Evolutionary conservation across 2,329 filamentous ascomycete species (phyloP), one percentile per base, ranked within the genome.

Genomic region (Akanthomyces lecanii): DNA sequence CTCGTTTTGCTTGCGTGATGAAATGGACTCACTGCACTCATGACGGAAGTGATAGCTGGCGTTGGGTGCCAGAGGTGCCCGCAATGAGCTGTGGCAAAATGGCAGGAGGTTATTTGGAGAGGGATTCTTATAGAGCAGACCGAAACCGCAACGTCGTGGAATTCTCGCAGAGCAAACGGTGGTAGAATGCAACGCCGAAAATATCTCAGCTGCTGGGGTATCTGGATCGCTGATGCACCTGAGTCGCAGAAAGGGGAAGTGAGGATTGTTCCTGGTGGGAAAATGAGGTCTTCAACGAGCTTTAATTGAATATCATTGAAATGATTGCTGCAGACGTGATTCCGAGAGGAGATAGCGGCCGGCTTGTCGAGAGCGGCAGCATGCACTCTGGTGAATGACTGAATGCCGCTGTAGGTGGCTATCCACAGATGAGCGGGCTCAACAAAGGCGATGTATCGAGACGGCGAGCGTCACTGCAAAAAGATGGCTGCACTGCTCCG

Each of bases 11-110:
- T 18, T 30, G 25, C 23, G 5, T 5, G 36, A 4, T 1, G n/a
- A n/a, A 21, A 18, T n/a, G 45, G n/a, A 61, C 58, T 61, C 18
- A 61, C 57, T 42, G 57, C 16, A 53, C n/a, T 44, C 58, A 61
- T 61, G 25, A 36, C 44, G 36, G 56, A 51, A 28, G 30, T 11
- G 11, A 7, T 40, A 7, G 56, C 10, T 30, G 30, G 44, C 28
- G 18, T 48, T 36, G 42, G 16, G 25, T 25, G 28, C 55, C 28
- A 47, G 7, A 5, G 25, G 4, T 23, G 11, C 25, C 28, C 28
- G 12, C 2, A 38, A 18, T 10, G 11, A 58, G 30, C 14, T 11
- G 18, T 18, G 16, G 14, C 8, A 14, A 21, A 12, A 59, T 33
- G 33, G 25, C 1, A 18, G 25, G 21, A 21, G 25, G 10, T 11